Percentiles rank a stretch among this genome's conserved stretches.
Conservation (phyloP, 73 alveolate genomes). For the Stentor roeselii region DNA sequence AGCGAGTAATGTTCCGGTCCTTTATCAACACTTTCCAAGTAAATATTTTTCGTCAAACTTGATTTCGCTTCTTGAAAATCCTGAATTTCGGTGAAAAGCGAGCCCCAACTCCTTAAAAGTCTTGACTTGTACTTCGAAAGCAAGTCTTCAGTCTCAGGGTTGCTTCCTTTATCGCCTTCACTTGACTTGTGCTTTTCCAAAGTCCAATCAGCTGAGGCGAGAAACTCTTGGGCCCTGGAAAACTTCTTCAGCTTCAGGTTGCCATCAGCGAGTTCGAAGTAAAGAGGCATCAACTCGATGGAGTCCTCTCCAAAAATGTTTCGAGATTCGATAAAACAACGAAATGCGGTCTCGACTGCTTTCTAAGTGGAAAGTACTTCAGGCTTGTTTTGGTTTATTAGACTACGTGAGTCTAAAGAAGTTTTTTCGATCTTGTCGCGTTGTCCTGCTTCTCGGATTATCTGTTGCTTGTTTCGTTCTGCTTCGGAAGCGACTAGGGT, state of each 20-base stretch:
- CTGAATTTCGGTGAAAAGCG: conserved; percentile 7
- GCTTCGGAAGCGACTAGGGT: conserved; percentile 12
- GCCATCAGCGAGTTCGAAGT: conserved; percentile 20
- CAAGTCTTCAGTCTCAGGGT: neutral
- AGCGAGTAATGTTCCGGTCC: conserved; percentile 22
- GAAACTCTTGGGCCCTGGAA: neutral
- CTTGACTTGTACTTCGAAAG: conserved; percentile 14
- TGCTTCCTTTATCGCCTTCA: conserved; percentile 3
- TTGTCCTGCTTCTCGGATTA: neutral
- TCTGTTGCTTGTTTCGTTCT: neutral
- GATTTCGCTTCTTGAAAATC: neutral
- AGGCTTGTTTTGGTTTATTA: neutral
- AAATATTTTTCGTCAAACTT: conserved; percentile 8
- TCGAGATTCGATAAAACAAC: conserved; percentile 1
- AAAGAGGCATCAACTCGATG: conserved; percentile 24
- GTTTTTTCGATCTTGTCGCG: neutral
- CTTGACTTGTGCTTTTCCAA: conserved; percentile 13
- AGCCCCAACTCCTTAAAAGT: conserved; percentile 12
- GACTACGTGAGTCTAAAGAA: neutral
- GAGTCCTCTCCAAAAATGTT: conserved; percentile 18
- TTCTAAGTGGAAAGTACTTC: conserved; percentile 21
- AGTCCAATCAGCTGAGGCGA: conserved; percentile 4
- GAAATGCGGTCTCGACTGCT: conserved; percentile 19
- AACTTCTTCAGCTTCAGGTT: neutral
- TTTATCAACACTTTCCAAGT: conserved; percentile 21